Evolutionary conservation across 2,329 filamentous ascomycete genomes (phyloP).

Genomic region (Bipolaris victoriae): DNA sequence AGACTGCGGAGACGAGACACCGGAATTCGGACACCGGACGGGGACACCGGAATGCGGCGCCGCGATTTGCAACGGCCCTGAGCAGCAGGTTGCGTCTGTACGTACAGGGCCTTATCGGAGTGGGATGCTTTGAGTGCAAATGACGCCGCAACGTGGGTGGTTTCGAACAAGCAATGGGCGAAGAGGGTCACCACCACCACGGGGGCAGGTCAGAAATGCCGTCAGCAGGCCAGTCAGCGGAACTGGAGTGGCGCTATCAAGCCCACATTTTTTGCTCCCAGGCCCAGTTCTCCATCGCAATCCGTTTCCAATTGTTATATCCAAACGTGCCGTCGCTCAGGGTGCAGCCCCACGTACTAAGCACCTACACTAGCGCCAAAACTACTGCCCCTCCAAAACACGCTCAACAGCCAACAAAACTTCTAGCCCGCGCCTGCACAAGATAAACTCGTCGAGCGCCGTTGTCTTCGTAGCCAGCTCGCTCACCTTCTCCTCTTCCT

Average conservation of each 20-base stretch:
- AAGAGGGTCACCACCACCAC: conserved; percentile 11
- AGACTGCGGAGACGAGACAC: conserved; percentile 14
- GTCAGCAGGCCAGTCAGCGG: conserved; percentile 22
- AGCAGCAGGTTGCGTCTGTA: conserved; percentile 17
- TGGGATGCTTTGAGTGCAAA: conserved; percentile 28
- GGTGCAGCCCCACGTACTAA: conserved; percentile 35
- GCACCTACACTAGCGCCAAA: conserved; percentile 24
- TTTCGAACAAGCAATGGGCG: conserved; percentile 30
- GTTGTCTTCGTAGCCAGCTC: conserved; percentile 12
- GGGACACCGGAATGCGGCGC: conserved; percentile 17
- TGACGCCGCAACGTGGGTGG: conserved; percentile 34
- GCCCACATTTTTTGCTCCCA: conserved; percentile 8
- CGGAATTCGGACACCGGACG: conserved; percentile 11
- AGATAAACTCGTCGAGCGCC: conserved; percentile 33
- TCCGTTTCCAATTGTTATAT: conserved; percentile 23
- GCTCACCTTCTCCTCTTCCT: conserved; percentile 5
- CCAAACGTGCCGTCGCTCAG: conserved; percentile 25
- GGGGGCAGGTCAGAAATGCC: conserved; percentile 10
- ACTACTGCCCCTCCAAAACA: conserved; percentile 31
- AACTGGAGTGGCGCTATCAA: conserved; percentile 11
- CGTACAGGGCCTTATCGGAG: conserved; percentile 37
- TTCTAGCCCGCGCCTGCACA: conserved; percentile 23
- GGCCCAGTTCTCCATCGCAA: conserved; percentile 13
- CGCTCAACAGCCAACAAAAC: conserved; percentile 34
- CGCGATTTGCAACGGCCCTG: conserved; percentile 35